Conservation (phyloP, 176 grass and related monocot species). For the Aegilops bicornis region DNA sequence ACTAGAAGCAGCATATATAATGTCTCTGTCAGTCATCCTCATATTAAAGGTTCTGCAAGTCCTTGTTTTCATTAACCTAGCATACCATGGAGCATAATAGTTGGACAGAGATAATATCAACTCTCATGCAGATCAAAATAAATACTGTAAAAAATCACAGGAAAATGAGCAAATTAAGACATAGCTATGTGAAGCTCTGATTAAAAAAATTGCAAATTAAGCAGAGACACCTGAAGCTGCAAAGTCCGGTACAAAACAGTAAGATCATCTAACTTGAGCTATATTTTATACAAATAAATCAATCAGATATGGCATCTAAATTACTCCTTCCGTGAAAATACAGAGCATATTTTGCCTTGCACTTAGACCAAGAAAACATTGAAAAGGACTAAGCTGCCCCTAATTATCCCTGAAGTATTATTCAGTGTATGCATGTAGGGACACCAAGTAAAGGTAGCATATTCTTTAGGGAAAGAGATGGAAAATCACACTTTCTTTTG, state of each 20-base stretch:
- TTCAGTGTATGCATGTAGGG: neutral
- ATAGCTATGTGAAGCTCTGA: neutral
- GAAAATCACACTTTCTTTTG: neutral
- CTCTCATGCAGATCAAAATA: neutral
- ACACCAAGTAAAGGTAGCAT: neutral
- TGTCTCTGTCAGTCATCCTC: conserved; percentile 6
- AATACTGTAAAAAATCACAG: neutral
- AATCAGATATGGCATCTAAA: neutral
- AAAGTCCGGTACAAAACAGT: neutral
- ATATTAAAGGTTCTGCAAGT: neutral
- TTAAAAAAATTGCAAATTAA: neutral
- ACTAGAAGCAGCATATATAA: conserved; percentile 8
- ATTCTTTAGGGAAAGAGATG: neutral
- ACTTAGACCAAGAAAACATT: neutral
- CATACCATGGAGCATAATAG: neutral
- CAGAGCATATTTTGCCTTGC: neutral
- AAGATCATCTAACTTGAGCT: neutral
- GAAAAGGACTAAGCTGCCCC: neutral
- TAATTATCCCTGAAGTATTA: neutral
- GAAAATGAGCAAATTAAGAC: neutral
- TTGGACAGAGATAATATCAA: neutral
- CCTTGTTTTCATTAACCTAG: neutral
- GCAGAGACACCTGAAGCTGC: neutral
- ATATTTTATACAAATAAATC: neutral
- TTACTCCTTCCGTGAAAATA: neutral